phyloP scores from a whole-genome alignment of 2,329 filamentous ascomycete species.

The Ophiostoma perfectum region DNA sequence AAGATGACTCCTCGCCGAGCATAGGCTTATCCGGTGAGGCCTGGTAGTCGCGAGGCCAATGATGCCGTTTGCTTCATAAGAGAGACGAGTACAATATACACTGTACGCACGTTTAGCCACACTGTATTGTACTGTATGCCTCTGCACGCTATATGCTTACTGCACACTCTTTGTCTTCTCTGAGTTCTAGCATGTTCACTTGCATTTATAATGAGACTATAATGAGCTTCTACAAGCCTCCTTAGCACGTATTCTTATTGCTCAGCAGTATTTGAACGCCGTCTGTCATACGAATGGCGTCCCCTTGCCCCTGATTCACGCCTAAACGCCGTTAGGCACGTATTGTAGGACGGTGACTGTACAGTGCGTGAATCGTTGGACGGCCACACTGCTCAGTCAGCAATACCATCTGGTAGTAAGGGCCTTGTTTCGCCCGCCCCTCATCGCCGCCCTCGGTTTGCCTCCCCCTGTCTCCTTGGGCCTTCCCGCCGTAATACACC shows the following conservation, averaged over 20 bases:
- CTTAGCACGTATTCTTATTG: too few relatives aligned
- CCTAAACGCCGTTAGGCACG: neutral
- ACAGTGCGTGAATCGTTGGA: too few relatives aligned
- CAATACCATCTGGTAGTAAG: too few relatives aligned
- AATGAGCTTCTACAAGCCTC: neutral
- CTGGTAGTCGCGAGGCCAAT: too few relatives aligned
- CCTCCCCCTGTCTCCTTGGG: neutral
- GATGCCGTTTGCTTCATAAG: too few relatives aligned
- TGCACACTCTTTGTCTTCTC: neutral
- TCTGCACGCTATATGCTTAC: neutral
- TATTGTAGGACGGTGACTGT: too few relatives aligned
- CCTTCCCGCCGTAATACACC: neutral
- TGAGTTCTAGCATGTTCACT: neutral
- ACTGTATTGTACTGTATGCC: neutral
- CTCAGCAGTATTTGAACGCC: neutral
- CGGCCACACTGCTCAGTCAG: too few relatives aligned
- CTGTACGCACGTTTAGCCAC: neutral
- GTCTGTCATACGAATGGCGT: neutral
- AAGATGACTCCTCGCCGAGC: too few relatives aligned
- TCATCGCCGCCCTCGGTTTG: neutral
- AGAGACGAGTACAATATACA: neutral
- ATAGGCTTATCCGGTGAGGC: too few relatives aligned
- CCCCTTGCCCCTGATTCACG: conserved; percentile 2
- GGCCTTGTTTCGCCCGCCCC: neutral
- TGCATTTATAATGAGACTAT: neutral